Percentiles rank a stretch among this genome's conserved stretches.
These are phyloP conservation scores for Cercospora sp. DNA, from an alignment of 2,329 filamentous ascomycete species.

Conservation along the genomic window DNA sequence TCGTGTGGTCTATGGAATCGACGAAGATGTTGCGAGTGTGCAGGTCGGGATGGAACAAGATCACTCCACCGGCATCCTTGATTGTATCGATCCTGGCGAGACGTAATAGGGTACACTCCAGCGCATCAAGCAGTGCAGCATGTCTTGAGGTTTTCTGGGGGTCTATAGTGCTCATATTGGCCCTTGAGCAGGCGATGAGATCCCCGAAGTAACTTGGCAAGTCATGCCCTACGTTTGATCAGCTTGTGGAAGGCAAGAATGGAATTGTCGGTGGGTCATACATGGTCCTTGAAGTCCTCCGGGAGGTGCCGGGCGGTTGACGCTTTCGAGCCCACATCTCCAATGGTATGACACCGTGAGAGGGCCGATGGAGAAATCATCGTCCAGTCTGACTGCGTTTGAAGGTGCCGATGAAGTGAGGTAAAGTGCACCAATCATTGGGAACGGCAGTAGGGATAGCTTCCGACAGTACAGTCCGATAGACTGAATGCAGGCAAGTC, in stretches of 20 bases:
- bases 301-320: background rate
- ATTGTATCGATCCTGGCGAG: background rate
- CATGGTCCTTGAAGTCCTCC: background rate
- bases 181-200: background rate
- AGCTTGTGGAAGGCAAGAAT: background rate
- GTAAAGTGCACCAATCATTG: background rate
- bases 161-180: background rate
- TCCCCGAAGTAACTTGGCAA: background rate
- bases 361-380: background rate
- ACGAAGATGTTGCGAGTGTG: conserved; percentile 41
- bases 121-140: background rate
- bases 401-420: background rate
- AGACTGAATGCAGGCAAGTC: background rate
- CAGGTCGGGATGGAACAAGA: conserved; percentile 37
- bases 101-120: background rate
- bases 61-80: background rate
- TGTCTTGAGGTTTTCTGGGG: background rate
- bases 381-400: background rate
- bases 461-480: background rate
- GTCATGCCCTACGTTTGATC: background rate
- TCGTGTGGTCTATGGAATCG: conserved; percentile 33
- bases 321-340: background rate
- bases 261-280: background rate
- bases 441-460: background rate
- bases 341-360: background rate